Evolutionary conservation across 192 early-diverging fungal genomes (phyloP), one percentile per base, ranked within the genome.

Genomic region (Chytriomyces sp.): DNA sequence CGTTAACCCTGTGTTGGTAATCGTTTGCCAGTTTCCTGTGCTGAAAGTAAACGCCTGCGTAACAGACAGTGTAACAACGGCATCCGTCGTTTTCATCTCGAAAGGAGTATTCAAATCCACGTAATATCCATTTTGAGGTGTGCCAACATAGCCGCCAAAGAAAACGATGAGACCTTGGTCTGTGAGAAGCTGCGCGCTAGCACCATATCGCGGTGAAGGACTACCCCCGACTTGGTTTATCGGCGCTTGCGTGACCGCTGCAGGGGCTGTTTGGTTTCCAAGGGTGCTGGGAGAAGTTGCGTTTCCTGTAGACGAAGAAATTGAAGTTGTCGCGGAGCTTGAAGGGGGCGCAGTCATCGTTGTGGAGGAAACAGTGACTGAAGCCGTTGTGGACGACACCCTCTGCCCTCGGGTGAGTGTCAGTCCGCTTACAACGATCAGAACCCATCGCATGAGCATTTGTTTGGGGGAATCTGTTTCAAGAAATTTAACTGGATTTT

Each of bases 81-180:
- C 28, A 8, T 52, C 10, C 14, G n/a, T n/a, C n/a, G n/a, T n/a
- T 14, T n/a, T 25, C 26, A 70, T 37, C 59, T 19, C 44, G 17
- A 14, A 49, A 49, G 14, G 14, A n/a, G 44, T 2, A 49, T 49
- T 49, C 44, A 22, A 49, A 49, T 49, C 22, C 44, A 49, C 44
- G 2, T 0, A 2, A 22, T n/a, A 49, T 22, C 44, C 44, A 22
- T 14, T n/a, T 49, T 22, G 44, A 49, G 22, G 22, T 2, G 44
- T 49, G 14, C 44, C 44, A n/a, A 14, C 44, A 22, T 49, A 49
- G 1, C 44, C 68, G 54, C 68, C 68, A 30, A 70, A 14, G 33
- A 70, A 70, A 8, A 70, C 19, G 37, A 70, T 30, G 6, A 70
- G 17, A 14, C 36, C 54, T 55, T 70, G 68, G 30, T 70, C 68